A percentile compares a stretch with the other conserved stretches of the same genome.
Conservation (phyloP, 2,329 filamentous ascomycete genomes). For the Pseudogymnoascus sp. region DNA sequence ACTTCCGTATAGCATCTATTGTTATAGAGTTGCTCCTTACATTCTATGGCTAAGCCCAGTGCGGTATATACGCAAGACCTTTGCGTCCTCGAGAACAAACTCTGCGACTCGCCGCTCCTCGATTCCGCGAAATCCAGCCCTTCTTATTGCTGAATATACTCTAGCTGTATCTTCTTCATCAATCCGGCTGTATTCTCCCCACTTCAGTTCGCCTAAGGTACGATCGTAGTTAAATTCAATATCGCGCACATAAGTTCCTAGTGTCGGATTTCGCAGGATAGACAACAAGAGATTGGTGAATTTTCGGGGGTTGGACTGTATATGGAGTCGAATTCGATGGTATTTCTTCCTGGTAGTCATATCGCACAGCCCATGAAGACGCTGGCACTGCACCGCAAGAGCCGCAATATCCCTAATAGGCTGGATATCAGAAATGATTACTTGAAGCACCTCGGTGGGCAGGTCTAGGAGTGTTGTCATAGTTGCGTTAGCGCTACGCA, state of each 20-base stretch:
- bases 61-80: not conserved
- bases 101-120: not conserved
- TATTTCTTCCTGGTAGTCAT: not conserved
- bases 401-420: not conserved
- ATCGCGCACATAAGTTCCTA: not conserved
- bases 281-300: not conserved
- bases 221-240: not conserved
- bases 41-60: not conserved
- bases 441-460: not conserved
- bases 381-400: not conserved
- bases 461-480: not conserved
- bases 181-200: not conserved
- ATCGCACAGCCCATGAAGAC: not conserved
- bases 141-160: not conserved
- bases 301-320: not conserved
- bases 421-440: not conserved
- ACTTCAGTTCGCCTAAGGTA: not conserved
- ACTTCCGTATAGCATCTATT: not conserved
- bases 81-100: not conserved
- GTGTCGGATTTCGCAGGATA: not conserved
- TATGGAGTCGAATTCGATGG: not conserved
- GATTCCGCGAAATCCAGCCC: not conserved
- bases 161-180: not conserved
- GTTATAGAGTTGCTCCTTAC: not conserved
- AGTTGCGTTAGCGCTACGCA: not conserved